Conservation (phyloP, 768 basidiomycete species). For the Amanita exitialis region DNA sequence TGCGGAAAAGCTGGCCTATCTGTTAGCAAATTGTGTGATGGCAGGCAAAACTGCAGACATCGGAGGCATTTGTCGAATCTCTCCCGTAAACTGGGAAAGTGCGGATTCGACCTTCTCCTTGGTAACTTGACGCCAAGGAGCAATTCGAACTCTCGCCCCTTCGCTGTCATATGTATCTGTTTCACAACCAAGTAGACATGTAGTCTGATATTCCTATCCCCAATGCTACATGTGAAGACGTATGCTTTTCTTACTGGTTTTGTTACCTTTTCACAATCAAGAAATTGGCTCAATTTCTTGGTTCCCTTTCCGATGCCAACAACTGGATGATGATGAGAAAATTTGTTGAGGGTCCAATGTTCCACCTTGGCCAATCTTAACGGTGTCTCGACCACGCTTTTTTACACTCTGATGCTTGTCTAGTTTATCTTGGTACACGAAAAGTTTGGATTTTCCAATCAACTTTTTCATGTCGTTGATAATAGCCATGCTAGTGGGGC, state of each 20-base stretch:
- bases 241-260: background rate
- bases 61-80: constrained; percentile 86
- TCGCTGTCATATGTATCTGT: constrained; percentile 94
- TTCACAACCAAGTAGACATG: constrained; percentile 86
- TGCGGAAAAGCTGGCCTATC: constrained; percentile 73
- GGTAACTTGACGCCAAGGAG: constrained; percentile 80
- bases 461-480: constrained; percentile 80
- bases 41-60: constrained; percentile 44
- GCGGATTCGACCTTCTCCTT: constrained; percentile 59
- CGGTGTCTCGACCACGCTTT: constrained; percentile 32
- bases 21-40: background rate
- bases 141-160: constrained; percentile 68
- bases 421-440: constrained; percentile 54
- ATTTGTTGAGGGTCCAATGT: constrained; percentile 81
- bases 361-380: constrained; percentile 90
- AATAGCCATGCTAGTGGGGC: constrained; percentile 85
- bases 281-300: constrained; percentile 72
- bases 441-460: constrained; percentile 67
- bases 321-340: constrained; percentile 36
- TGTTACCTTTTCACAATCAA: constrained; percentile 81
- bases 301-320: constrained; percentile 87
- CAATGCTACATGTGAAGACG: background rate
- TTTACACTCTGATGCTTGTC: constrained; percentile 32
- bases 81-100: constrained; percentile 69
- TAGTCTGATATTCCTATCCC: constrained; percentile 83